Conservation (phyloP, 495 filamentous ascomycete species). For the Cladorrhinum samala region DNA sequence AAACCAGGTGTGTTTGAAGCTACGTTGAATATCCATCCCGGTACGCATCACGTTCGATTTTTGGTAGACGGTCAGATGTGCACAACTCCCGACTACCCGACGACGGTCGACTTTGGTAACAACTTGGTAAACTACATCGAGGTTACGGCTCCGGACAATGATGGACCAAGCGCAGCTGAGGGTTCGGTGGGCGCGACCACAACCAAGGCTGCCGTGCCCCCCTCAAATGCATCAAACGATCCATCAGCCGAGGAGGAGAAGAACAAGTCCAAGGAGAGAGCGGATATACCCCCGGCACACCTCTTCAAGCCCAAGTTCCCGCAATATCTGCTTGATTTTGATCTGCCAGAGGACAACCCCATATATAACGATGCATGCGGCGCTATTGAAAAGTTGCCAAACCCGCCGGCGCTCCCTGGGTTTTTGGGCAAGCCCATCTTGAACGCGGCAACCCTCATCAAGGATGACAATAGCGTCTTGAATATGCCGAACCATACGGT, state of each 20-base stretch:
- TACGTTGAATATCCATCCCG: constrained; percentile 74
- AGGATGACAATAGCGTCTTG: constrained; percentile 94
- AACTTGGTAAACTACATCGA: constrained; percentile 97
- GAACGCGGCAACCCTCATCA: constrained; percentile 83
- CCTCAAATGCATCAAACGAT: constrained; percentile 23
- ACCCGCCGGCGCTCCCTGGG: constrained; percentile 79
- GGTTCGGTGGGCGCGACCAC: constrained; percentile 10
- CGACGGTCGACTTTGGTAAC: constrained; percentile 93
- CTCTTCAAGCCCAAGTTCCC: constrained; percentile 64
- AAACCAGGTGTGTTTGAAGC: constrained; percentile 60
- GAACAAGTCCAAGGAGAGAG: constrained; percentile 33
- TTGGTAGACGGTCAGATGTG: constrained; percentile 90
- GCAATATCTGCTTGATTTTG: constrained; percentile 77
- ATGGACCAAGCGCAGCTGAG: not conserved
- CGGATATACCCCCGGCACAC: constrained; percentile 37
- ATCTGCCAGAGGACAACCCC: constrained; percentile 69
- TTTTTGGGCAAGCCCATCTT: constrained; percentile 93
- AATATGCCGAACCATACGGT: constrained; percentile 96
- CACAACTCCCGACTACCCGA: constrained; percentile 77
- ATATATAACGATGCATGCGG: constrained; percentile 61
- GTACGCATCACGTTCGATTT: constrained; percentile 95
- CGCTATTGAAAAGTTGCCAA: constrained; percentile 66
- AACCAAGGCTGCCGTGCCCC: constrained; percentile 25
- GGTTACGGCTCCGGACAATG: constrained; percentile 42
- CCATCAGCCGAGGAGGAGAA: constrained; percentile 32